These are phyloP conservation scores for Astraeus odoratus DNA, from an alignment of 768 basidiomycete species.

Conservation along the genomic window DNA sequence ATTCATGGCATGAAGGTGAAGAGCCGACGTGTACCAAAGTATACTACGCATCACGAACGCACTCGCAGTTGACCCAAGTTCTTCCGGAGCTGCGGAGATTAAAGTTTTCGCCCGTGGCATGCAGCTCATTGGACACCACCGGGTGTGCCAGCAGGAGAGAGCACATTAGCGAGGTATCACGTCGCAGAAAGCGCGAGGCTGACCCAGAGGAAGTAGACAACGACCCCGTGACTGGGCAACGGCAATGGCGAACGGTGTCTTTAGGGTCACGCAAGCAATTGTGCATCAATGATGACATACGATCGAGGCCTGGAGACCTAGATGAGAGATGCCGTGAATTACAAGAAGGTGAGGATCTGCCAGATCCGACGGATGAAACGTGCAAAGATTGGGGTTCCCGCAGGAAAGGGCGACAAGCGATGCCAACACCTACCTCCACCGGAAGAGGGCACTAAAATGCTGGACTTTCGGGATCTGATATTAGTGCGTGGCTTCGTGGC, in stretches of 20 bases:
- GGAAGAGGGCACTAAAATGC: constrained; percentile 62
- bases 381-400: constrained; percentile 1
- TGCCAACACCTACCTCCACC: constrained; percentile 71
- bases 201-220: constrained; percentile 17
- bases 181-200: constrained; percentile 14
- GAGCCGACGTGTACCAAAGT: constrained; percentile 73
- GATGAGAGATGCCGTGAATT: constrained; percentile 88
- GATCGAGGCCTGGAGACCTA: constrained; percentile 55
- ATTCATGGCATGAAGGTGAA: constrained; percentile 18
- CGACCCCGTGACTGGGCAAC: constrained; percentile 19
- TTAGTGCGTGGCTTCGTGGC: constrained; percentile 33
- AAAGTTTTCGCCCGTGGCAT: constrained; percentile 35
- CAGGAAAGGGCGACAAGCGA: constrained; percentile 59
- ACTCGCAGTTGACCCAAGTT: constrained; percentile 91
- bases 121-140: constrained; percentile 8
- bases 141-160: not conserved
- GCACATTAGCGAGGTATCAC: not conserved
- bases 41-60: constrained; percentile 91
- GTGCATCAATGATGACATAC: constrained; percentile 83
- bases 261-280: constrained; percentile 87
- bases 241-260: constrained; percentile 59
- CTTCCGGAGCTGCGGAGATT: constrained; percentile 78
- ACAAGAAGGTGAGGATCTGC: constrained; percentile 44
- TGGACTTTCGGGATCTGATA: constrained; percentile 84
- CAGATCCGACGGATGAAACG: not conserved